Conservation (phyloP, 1,284 basidiomycete genomes). For the Pseudozyma pruni region DNA sequence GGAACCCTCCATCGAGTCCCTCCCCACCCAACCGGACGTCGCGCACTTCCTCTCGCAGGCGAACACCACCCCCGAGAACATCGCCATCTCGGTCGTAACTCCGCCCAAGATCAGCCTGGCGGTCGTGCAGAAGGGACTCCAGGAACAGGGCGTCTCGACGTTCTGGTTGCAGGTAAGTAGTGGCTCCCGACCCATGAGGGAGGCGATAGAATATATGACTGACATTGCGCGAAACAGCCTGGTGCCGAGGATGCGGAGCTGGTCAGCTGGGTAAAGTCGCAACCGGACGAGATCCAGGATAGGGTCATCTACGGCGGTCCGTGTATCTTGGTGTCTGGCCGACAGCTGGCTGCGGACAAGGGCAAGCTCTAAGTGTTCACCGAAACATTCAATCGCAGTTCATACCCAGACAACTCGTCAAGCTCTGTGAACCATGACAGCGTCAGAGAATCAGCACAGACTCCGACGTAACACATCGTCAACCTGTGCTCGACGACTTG, state of each 20-base stretch:
- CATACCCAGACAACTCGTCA: no score
- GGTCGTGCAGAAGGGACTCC: slow-evolving; percentile 51
- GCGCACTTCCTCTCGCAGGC: slow-evolving; percentile 28
- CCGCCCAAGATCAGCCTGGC: slow-evolving; percentile 58
- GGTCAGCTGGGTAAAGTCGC: slow-evolving; percentile 54
- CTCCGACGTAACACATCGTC: no score
- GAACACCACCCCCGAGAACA: slow-evolving; percentile 23
- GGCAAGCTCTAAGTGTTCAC: slow-evolving; percentile 62
- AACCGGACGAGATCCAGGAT: slow-evolving; percentile 49
- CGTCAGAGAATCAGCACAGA: no score
- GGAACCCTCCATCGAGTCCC: slow-evolving; percentile 50
- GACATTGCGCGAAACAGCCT: slow-evolving; percentile 24
- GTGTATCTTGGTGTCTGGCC: slow-evolving; percentile 64
- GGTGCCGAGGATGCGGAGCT: slow-evolving; percentile 59
- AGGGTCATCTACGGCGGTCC: slow-evolving; percentile 61
- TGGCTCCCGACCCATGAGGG: no score
- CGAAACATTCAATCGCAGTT: no score
- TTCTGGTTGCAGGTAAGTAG: slow-evolving; percentile 62
- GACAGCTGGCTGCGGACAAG: slow-evolving; percentile 53
- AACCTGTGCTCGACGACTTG: no score
- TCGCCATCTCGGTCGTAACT: slow-evolving; percentile 63
- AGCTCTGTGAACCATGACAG: not conserved
- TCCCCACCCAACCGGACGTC: slow-evolving; percentile 26
- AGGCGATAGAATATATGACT: no score
- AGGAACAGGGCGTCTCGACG: slow-evolving; percentile 45